phyloP scores from a whole-genome alignment of 2,329 filamentous ascomycete species.

The Sclerotinia nivalis region DNA sequence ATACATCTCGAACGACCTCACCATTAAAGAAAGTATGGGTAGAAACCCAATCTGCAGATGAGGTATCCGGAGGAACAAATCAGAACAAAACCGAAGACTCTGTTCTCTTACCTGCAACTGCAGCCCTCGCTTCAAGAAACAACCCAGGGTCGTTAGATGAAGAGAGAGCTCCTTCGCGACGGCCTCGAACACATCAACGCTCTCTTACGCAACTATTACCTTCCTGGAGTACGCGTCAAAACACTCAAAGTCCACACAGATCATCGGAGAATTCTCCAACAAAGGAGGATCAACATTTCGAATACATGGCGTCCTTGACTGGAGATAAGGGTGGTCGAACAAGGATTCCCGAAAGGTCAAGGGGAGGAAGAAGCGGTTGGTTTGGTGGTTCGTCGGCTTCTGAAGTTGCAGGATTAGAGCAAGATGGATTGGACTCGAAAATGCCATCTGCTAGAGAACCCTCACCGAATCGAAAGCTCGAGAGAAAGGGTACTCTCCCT shows the following conservation, averaged over 20 bases:
- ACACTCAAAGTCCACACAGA: constrained; percentile 27
- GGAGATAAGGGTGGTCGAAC: constrained; percentile 36
- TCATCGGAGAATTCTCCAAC: constrained; percentile 22
- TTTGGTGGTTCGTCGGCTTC: constrained; percentile 37
- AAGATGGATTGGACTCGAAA: constrained; percentile 19
- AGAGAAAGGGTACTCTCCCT: constrained; percentile 31
- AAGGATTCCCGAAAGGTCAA: constrained; percentile 35
- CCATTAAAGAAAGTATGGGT: constrained; percentile 35
- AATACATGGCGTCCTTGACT: constrained; percentile 38
- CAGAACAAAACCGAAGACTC: constrained; percentile 22
- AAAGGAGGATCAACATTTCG: constrained; percentile 28
- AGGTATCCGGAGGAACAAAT: constrained; percentile 25
- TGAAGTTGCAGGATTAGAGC: constrained; percentile 30
- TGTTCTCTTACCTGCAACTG: constrained; percentile 24
- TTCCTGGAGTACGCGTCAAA: constrained; percentile 29
- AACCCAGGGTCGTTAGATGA: constrained; percentile 26
- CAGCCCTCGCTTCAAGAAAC: constrained; percentile 26
- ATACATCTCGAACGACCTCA: constrained; percentile 25
- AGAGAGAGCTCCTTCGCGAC: constrained; percentile 26
- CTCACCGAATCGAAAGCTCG: constrained; percentile 31
- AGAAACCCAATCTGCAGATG: constrained; percentile 34
- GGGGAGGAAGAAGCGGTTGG: constrained; percentile 36
- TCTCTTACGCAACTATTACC: constrained; percentile 35
- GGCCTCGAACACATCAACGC: constrained; percentile 31
- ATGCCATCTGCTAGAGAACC: constrained; percentile 24